Evolutionary conservation across 805 yeast genomes (phyloP).

Genomic region (Barnettozyma botsteinii): DNA sequence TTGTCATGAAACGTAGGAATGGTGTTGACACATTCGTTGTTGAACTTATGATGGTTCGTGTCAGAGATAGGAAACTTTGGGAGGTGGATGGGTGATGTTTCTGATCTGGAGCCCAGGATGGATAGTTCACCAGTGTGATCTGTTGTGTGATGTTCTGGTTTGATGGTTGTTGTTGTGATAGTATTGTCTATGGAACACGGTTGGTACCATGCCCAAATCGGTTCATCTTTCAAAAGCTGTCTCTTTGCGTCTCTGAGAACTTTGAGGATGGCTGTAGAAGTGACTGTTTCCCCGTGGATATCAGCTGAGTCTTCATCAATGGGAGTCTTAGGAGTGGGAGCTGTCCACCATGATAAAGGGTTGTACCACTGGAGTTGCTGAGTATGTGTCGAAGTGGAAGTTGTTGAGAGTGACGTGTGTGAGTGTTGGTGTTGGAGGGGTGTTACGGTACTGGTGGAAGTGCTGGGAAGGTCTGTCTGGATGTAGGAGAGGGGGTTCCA

Average conservation of each 20-base stretch:
- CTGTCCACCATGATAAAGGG: conserved; percentile 1
- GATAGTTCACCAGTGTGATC: conserved; percentile 17
- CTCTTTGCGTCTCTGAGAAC: conserved; percentile 17
- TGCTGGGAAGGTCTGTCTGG: conserved; percentile 6
- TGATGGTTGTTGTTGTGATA: not conserved
- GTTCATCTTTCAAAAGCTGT: conserved; percentile 14
- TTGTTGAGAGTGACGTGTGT: not conserved
- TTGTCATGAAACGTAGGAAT: conserved; percentile 1
- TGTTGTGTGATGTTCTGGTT: not conserved
- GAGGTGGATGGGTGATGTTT: conserved; percentile 17
- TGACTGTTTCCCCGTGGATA: not conserved
- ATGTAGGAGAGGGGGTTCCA: conserved; percentile 3
- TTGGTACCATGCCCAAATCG: conserved; percentile 25
- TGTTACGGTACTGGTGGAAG: not conserved
- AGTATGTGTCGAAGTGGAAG: not conserved
- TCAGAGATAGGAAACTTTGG: conserved; percentile 15
- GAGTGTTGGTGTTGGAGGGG: not conserved
- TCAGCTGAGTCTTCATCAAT: not conserved
- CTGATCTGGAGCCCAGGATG: conserved; percentile 20
- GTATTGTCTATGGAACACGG: not conserved
- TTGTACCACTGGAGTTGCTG: conserved; percentile 2
- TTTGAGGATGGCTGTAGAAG: conserved; percentile 7
- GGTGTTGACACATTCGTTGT: not conserved
- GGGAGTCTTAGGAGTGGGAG: not conserved
- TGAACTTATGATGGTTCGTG: too few species aligned